These are phyloP conservation scores for Lentinula lateritia DNA, from an alignment of 768 basidiomycete species.

Conservation along the genomic window DNA sequence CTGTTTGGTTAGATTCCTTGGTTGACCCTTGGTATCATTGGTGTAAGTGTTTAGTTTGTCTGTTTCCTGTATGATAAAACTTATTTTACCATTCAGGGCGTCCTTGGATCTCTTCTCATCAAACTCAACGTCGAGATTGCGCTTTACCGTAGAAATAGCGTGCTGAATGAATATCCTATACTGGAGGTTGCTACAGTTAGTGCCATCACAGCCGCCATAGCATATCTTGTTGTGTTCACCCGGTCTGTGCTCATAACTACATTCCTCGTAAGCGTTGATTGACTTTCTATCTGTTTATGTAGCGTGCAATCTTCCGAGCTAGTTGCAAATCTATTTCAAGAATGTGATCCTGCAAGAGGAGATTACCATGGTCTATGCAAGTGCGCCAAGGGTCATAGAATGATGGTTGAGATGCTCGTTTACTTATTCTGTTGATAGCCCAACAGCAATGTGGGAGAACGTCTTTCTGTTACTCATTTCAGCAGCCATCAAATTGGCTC, in stretches of 20 bases:
- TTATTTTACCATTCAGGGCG: constrained; percentile 36
- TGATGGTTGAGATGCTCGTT: neutral
- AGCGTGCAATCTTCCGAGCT: constrained; percentile 76
- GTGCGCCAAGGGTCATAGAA: constrained; percentile 30
- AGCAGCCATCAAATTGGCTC: constrained; percentile 50
- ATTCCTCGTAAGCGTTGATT: neutral
- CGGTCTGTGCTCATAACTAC: constrained; percentile 28
- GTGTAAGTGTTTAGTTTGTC: constrained; percentile 30
- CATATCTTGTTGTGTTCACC: constrained; percentile 68
- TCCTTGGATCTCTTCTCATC: constrained; percentile 62
- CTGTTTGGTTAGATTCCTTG: constrained; percentile 55
- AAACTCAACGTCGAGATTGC: constrained; percentile 61
- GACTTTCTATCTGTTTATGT: neutral
- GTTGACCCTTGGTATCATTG: constrained; percentile 56
- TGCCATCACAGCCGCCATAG: constrained; percentile 64
- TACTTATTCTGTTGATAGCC: constrained; percentile 28
- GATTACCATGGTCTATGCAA: constrained; percentile 81
- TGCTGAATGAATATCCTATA: constrained; percentile 55
- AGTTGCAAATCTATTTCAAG: constrained; percentile 78
- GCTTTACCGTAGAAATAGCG: constrained; percentile 52
- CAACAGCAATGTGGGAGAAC: constrained; percentile 61
- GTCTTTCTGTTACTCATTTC: constrained; percentile 62
- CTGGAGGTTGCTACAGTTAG: constrained; percentile 58
- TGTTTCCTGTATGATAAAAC: neutral
- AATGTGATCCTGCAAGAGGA: constrained; percentile 64